phyloP scores from a whole-genome alignment of 2,329 filamentous ascomycete genomes.

The Fusarium lyarnte region DNA sequence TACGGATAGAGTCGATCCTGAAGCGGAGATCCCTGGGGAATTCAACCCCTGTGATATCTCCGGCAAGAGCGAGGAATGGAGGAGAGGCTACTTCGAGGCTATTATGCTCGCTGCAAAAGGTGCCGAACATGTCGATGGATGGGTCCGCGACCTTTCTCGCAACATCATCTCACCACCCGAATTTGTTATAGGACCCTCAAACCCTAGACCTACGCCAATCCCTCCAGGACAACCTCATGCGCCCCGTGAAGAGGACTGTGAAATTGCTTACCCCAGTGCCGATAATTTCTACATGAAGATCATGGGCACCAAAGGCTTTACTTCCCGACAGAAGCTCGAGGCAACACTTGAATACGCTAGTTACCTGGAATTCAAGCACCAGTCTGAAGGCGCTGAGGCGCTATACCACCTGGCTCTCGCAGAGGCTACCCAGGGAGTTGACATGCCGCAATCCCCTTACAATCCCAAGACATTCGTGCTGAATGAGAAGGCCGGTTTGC shows the following conservation, averaged over 20 bases:
- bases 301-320: slow-evolving; percentile 82
- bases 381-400: slow-evolving; percentile 71
- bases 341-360: slow-evolving; percentile 85
- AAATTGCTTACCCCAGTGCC: slow-evolving; percentile 73
- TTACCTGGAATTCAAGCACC: slow-evolving; percentile 82
- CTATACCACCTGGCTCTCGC: slow-evolving; percentile 81
- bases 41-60: slow-evolving; percentile 74
- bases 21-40: slow-evolving; percentile 74
- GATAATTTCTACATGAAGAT: slow-evolving; percentile 85
- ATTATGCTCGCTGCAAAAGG: slow-evolving; percentile 80
- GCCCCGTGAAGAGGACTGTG: slow-evolving; percentile 80
- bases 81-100: slow-evolving; percentile 83
- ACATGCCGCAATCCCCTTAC: slow-evolving; percentile 55
- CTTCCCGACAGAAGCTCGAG: slow-evolving; percentile 79
- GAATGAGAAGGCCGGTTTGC: slow-evolving; percentile 64
- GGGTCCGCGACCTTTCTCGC: slow-evolving; percentile 75
- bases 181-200: slow-evolving; percentile 82
- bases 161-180: slow-evolving; percentile 75
- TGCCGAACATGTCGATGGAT: slow-evolving; percentile 84
- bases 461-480: slow-evolving; percentile 71
- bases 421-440: slow-evolving; percentile 70
- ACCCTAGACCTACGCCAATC: slow-evolving; percentile 80
- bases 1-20: slow-evolving; percentile 67
- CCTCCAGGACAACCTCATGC: slow-evolving; percentile 70
- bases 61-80: slow-evolving; percentile 83